Evolutionary conservation across 768 basidiomycete species (phyloP).

Genomic region (Pisolithus microcarpus): DNA sequence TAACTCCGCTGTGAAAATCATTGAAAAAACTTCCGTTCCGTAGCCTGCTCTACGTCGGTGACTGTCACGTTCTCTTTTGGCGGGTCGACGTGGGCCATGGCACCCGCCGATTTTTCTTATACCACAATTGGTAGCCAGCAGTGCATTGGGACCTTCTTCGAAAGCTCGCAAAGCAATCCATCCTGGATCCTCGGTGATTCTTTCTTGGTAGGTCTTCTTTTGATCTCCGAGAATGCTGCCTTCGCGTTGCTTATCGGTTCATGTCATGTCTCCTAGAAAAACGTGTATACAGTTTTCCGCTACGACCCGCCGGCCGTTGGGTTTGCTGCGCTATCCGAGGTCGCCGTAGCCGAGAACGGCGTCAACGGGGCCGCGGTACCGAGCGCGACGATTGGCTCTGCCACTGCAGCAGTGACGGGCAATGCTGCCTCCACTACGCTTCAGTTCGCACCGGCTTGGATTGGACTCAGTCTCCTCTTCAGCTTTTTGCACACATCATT

Average conservation of each 20-base stretch:
- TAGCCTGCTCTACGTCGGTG: conserved; percentile 33
- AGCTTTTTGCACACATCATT: neutral
- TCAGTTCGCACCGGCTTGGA: neutral
- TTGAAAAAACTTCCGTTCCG: neutral
- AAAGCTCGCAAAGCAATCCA: conserved; percentile 28
- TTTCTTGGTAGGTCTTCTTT: conserved; percentile 29
- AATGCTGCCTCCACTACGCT: conserved; percentile 2
- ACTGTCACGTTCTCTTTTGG: conserved; percentile 39
- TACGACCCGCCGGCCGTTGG: conserved; percentile 44
- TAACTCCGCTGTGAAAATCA: neutral
- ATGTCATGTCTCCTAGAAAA: conserved; percentile 31
- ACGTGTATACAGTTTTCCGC: conserved; percentile 51
- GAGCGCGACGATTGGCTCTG: conserved; percentile 50
- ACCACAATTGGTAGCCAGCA: conserved; percentile 29
- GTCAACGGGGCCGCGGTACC: conserved; percentile 34
- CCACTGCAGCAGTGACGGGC: conserved; percentile 38
- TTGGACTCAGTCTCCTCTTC: neutral
- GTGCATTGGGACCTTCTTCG: conserved; percentile 53
- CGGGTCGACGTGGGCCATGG: conserved; percentile 40
- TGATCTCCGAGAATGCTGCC: neutral
- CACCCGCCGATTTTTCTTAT: conserved; percentile 40
- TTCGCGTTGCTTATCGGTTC: neutral
- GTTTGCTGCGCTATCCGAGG: conserved; percentile 39
- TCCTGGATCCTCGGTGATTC: conserved; percentile 51
- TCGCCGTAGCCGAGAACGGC: conserved; percentile 20